Percentiles rank a stretch among this genome's conserved stretches.
phyloP scores from a whole-genome alignment of 768 basidiomycete genomes.

The Mycena polygramma region DNA sequence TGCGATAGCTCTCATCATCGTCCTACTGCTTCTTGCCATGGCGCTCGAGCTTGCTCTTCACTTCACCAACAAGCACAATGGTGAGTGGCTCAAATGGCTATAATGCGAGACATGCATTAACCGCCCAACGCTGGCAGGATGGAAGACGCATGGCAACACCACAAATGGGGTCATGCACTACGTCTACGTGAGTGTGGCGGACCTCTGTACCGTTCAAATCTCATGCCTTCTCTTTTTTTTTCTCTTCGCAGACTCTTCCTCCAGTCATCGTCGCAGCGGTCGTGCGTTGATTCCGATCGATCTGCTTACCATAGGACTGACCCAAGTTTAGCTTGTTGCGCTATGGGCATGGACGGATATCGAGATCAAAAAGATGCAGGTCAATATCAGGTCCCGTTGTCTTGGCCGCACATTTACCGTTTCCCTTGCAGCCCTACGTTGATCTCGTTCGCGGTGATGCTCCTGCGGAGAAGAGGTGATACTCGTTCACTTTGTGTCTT shows the following conservation, averaged over 20 bases:
- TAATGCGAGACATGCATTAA: slow-evolving; percentile 7
- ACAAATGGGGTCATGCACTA: slow-evolving; percentile 61
- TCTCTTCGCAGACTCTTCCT: slow-evolving; percentile 58
- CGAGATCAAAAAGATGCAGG: slow-evolving; percentile 71
- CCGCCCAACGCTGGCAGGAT: slow-evolving; percentile 49
- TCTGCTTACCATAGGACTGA: slow-evolving; percentile 5
- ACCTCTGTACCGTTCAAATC: not conserved
- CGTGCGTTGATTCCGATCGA: slow-evolving; percentile 43
- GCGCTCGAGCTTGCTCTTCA: slow-evolving; percentile 62
- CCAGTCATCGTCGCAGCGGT: slow-evolving; percentile 64
- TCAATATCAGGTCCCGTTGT: slow-evolving; percentile 34
- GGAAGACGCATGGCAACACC: slow-evolving; percentile 53
- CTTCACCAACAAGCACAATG: slow-evolving; percentile 60
- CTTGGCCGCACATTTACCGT: slow-evolving; percentile 3
- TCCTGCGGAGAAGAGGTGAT: slow-evolving; percentile 59
- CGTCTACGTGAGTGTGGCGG: slow-evolving; percentile 58
- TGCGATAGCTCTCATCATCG: slow-evolving; percentile 56
- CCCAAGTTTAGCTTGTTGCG: slow-evolving; percentile 53
- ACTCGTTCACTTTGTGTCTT: too few species aligned
- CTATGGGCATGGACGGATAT: slow-evolving; percentile 71
- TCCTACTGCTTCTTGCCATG: slow-evolving; percentile 55
- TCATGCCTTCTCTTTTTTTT: slow-evolving; percentile 4
- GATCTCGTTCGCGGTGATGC: slow-evolving; percentile 69
- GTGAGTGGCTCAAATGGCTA: slow-evolving; percentile 41
- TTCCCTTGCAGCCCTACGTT: slow-evolving; percentile 61